A percentile compares a stretch with the other conserved stretches of the same genome.
These are phyloP conservation scores for Lepidium campestre DNA, from an alignment of 441 rosid genomes.

Conservation along the genomic window DNA sequence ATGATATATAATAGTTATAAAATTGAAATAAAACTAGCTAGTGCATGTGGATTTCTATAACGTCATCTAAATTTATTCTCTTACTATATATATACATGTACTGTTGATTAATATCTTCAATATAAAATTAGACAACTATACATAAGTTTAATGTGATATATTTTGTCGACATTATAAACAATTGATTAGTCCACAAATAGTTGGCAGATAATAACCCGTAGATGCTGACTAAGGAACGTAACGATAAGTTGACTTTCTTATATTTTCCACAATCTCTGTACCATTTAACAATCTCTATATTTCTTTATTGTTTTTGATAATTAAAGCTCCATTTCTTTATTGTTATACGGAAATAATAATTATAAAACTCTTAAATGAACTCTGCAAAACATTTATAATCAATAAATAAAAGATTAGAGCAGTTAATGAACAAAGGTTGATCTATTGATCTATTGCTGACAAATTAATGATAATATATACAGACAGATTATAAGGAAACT, in stretches of 20 bases:
- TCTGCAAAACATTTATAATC: no score
- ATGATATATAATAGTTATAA: no score
- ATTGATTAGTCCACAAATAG: neutral
- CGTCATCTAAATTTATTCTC: no score
- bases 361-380: neutral
- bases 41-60: no score
- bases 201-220: neutral
- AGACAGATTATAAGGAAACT: no score
- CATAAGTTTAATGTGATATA: neutral
- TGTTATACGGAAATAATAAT: neutral
- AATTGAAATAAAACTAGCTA: no score
- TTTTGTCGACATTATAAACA: neutral
- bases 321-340: no score
- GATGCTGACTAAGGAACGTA: slow-evolving; percentile 2
- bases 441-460: neutral
- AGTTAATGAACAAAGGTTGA: no score
- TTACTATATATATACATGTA: no score
- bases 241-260: slow-evolving; percentile 22
- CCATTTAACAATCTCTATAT: neutral
- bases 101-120: neutral
- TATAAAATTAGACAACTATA: neutral
- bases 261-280: neutral
- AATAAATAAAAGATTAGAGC: no score
- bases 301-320: neutral
- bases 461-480: no score